Conservation (phyloP, 2,329 filamentous ascomycete genomes). For the Xylariaceae sp. region DNA sequence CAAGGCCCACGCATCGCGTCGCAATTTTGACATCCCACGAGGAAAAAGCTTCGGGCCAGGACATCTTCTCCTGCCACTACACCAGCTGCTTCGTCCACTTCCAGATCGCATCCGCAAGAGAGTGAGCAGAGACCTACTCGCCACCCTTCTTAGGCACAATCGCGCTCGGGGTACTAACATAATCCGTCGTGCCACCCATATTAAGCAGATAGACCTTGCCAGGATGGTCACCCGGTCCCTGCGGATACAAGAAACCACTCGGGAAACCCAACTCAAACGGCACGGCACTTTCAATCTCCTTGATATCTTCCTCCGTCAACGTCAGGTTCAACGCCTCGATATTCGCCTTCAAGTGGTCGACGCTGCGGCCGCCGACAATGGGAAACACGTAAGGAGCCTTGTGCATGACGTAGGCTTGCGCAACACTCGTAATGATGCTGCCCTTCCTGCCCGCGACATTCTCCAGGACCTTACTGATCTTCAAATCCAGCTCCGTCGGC, state of each 20-base stretch:
- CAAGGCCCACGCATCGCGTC: no score
- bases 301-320: slow-evolving; percentile 49
- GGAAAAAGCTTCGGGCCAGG: no score
- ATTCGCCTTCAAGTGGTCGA: slow-evolving; percentile 51
- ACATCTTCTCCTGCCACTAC: no score
- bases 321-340: slow-evolving; percentile 50
- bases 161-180: slow-evolving; percentile 42
- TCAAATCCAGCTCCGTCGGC: slow-evolving; percentile 51
- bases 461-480: slow-evolving; percentile 53
- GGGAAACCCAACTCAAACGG: slow-evolving; percentile 57
- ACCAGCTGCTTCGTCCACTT: slow-evolving; percentile 6
- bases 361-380: slow-evolving; percentile 48
- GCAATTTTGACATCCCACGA: no score
- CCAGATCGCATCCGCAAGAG: slow-evolving; percentile 9
- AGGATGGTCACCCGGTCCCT: slow-evolving; percentile 29
- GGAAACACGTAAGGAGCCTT: slow-evolving; percentile 53
- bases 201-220: slow-evolving; percentile 42
- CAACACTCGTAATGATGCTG: slow-evolving; percentile 55
- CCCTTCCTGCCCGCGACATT: slow-evolving; percentile 54
- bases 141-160: slow-evolving; percentile 38
- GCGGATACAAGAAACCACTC: slow-evolving; percentile 50
- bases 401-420: slow-evolving; percentile 48
- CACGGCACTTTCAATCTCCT: slow-evolving; percentile 49
- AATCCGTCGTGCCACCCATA: slow-evolving; percentile 48
- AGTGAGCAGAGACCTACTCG: slow-evolving; percentile 36